phyloP scores from a whole-genome alignment of 768 basidiomycete species.

The Podaxis sp. region DNA sequence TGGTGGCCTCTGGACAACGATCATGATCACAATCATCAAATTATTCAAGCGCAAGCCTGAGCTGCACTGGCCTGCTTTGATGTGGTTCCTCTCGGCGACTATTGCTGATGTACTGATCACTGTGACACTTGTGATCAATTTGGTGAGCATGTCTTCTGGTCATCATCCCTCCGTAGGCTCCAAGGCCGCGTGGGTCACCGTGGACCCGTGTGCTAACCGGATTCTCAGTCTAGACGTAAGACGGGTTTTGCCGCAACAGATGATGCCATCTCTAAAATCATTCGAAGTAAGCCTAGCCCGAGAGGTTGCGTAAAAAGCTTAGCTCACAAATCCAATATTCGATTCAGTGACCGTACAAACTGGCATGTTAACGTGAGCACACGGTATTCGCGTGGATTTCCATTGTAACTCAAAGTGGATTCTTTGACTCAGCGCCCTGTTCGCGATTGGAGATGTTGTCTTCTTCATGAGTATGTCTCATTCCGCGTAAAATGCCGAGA shows the following conservation, averaged over 20 bases:
- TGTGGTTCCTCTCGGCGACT: slow-evolving; percentile 44
- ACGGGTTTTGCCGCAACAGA: slow-evolving; percentile 43
- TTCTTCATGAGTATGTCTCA: slow-evolving; percentile 41
- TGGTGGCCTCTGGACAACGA: slow-evolving; percentile 42
- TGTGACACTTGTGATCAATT: slow-evolving; percentile 31
- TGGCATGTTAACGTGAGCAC: slow-evolving; percentile 36
- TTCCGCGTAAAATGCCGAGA: neutral
- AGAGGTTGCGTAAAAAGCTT: neutral
- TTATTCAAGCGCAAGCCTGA: slow-evolving; percentile 40
- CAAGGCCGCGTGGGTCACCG: neutral
- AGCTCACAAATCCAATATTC: slow-evolving; percentile 6
- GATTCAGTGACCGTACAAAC: slow-evolving; percentile 42
- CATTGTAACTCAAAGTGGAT: neutral
- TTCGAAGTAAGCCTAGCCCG: slow-evolving; percentile 24
- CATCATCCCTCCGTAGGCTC: neutral
- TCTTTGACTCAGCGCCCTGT: slow-evolving; percentile 29
- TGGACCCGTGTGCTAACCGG: neutral
- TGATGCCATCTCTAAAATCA: slow-evolving; percentile 37
- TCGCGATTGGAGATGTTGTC: slow-evolving; percentile 40
- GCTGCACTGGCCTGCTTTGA: slow-evolving; percentile 40
- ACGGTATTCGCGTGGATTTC: neutral
- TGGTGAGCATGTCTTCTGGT: slow-evolving; percentile 26
- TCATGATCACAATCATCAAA: slow-evolving; percentile 31
- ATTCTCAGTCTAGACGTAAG: slow-evolving; percentile 30
- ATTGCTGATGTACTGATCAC: slow-evolving; percentile 43